Conservation (phyloP, 225 moss, liverwort and hornwort species). For the Marchantia paleacea region DNA sequence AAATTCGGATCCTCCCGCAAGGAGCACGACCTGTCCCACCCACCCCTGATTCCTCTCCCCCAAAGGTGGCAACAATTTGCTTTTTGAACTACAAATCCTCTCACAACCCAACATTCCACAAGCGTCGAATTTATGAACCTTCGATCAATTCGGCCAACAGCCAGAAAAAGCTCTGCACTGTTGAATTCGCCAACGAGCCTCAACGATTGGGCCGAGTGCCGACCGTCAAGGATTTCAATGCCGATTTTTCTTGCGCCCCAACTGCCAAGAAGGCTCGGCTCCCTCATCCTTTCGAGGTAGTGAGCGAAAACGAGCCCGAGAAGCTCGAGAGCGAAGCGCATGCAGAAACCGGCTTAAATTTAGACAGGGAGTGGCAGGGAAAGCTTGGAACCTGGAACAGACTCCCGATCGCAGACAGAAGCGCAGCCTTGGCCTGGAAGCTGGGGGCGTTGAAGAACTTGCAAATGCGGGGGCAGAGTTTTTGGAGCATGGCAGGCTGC, state of each 20-base stretch:
- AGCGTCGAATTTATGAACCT: not conserved
- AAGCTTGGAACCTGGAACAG: slow-evolving; percentile 52
- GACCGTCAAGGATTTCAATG: not conserved
- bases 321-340: not conserved
- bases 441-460: slow-evolving; percentile 71
- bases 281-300: not conserved
- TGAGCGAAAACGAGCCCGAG: not conserved
- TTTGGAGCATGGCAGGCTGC: slow-evolving; percentile 48
- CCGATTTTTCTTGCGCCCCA: not conserved
- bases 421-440: slow-evolving; percentile 78
- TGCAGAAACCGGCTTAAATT: not conserved
- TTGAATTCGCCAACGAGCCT: not conserved
- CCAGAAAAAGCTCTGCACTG: not conserved
- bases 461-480: slow-evolving; percentile 59
- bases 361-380: not conserved
- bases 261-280: not conserved
- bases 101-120: too few relatives aligned
- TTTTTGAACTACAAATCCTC: too few relatives aligned
- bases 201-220: not conserved
- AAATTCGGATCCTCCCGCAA: not conserved
- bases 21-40: not conserved
- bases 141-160: not conserved
- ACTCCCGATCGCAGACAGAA: slow-evolving; percentile 53
- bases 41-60: not conserved
- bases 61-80: not conserved